Evolutionary conservation across 306 rosid genomes (phyloP).

Genomic region (Corylus heterophylla): DNA sequence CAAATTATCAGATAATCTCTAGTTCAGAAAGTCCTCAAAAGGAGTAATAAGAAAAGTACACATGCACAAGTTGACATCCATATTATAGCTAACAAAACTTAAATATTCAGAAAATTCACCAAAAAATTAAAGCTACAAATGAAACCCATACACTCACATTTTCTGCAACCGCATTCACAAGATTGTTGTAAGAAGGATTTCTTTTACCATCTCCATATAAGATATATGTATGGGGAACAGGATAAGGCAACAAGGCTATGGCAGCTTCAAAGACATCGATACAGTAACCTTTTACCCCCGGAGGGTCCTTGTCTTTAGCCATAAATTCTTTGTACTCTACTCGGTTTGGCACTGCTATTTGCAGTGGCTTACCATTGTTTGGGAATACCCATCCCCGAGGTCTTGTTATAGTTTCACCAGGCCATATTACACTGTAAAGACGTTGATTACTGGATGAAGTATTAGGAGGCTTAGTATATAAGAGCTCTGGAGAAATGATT

Average conservation of each 20-base stretch:
- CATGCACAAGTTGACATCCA: slow-evolving; percentile 7
- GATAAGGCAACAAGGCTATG: slow-evolving; percentile 68
- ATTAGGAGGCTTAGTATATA: slow-evolving; percentile 38
- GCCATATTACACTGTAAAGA: slow-evolving; percentile 71
- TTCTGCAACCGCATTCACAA: slow-evolving; percentile 56
- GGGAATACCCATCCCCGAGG: slow-evolving; percentile 98
- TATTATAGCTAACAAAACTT: slow-evolving; percentile 11
- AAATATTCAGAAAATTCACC: neutral
- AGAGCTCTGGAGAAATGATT: slow-evolving; percentile 55
- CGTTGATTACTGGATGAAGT: slow-evolving; percentile 38
- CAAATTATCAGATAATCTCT: slow-evolving; percentile 11
- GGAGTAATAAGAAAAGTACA: neutral
- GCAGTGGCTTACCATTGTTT: slow-evolving; percentile 79
- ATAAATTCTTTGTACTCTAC: slow-evolving; percentile 60
- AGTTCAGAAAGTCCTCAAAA: neutral
- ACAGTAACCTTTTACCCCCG: slow-evolving; percentile 72
- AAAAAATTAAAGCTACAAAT: slow-evolving; percentile 12
- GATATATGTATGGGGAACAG: slow-evolving; percentile 65
- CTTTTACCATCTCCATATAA: slow-evolving; percentile 67
- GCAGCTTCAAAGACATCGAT: slow-evolving; percentile 90
- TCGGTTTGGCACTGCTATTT: slow-evolving; percentile 76
- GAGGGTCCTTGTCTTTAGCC: slow-evolving; percentile 57
- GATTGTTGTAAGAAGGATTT: slow-evolving; percentile 49
- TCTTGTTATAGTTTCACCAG: slow-evolving; percentile 48
- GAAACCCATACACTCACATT: slow-evolving; percentile 64